These are phyloP conservation scores for Arthrobotrys pseudoclavata DNA, from an alignment of 2,329 filamentous ascomycete species.

Conservation along the genomic window DNA sequence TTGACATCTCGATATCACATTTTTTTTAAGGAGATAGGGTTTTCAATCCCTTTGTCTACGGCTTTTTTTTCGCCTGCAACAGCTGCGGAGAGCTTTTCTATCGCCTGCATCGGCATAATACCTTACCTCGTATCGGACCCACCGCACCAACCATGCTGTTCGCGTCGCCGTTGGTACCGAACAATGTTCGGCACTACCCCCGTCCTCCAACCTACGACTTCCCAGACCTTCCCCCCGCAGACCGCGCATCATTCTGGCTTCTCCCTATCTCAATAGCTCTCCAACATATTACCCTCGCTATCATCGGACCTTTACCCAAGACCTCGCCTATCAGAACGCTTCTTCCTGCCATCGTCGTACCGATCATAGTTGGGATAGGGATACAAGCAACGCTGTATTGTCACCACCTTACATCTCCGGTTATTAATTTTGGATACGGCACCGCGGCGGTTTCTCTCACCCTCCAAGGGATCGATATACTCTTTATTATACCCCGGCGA, in stretches of 20 bases:
- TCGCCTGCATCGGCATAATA: background rate
- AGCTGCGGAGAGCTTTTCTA: background rate
- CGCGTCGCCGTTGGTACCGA: conserved; percentile 39
- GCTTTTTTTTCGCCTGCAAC: background rate
- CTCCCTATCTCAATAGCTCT: conserved; percentile 46
- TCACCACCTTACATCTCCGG: conserved; percentile 52
- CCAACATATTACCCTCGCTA: conserved; percentile 42
- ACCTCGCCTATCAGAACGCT: conserved; percentile 38
- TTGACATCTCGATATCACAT: background rate
- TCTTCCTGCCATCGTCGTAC: conserved; percentile 38
- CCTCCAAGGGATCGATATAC: conserved; percentile 51
- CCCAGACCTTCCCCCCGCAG: conserved; percentile 23
- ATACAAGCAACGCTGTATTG: conserved; percentile 45
- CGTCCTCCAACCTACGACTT: conserved; percentile 37
- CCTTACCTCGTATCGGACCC: background rate
- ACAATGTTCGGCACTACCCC: conserved; percentile 50
- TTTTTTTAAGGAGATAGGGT: background rate
- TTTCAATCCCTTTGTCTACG: background rate
- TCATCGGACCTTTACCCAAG: conserved; percentile 55
- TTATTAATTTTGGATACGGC: conserved; percentile 49
- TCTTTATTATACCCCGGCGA: conserved; percentile 45
- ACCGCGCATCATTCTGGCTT: conserved; percentile 41
- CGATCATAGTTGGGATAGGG: conserved; percentile 43
- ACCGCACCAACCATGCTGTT: conserved; percentile 31
- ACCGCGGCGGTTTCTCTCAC: conserved; percentile 43